Base-by-base conservation (phyloP, 257 asterid genomes). In the Nicotiana obtusifolia region DNA sequence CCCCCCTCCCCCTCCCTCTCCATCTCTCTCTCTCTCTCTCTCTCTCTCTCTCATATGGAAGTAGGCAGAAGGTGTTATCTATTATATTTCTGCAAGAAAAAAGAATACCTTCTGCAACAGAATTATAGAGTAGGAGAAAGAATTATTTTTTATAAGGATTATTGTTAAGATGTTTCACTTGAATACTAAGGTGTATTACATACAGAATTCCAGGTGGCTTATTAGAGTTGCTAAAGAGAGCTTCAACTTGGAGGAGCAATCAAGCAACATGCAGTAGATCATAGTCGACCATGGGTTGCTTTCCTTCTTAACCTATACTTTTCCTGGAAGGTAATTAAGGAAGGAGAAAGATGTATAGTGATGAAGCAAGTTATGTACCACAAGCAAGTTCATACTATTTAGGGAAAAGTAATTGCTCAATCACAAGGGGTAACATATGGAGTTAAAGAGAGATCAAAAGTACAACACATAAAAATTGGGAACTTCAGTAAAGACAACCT, bases 221-320 rank as follows among this genome's bases (percentile, higher is more conserved):
- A 69, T 3, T 30, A 5, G 33, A 69, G 22, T 41, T 69, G 24
- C 90, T 52, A 13, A 17, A 53, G 98, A 93, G 87, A 95, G 97
- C 88, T 93, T 97, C 84, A 98, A 88, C 90, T 54, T 54, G 61
- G 61, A 54, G 8, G n/a, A 16, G 16, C 22, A 54, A 17, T 54
- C 20, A n/a, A 54, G 61, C 61, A 54, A 54, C 61, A 54, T 54
- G 61, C 20, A 15, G 59, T 53, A 53, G 19, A 47, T 47, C 53
- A 52, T 52, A 54, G 22, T 54, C 20, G 22, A 16, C 61, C 8
- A 54, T 54, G 20, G 5, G 61, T 54, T 54, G 22, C 20, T n/a
- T 52, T 15, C 57, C 15, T 13, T 52, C 57, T 52, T 52, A 52
- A 52, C 57, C 57, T 52, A 52, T 52, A 52, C 17, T 52, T 52